Base-by-base conservation (phyloP, 1,284 basidiomycete species). In the Athelia psychrophila region DNA sequence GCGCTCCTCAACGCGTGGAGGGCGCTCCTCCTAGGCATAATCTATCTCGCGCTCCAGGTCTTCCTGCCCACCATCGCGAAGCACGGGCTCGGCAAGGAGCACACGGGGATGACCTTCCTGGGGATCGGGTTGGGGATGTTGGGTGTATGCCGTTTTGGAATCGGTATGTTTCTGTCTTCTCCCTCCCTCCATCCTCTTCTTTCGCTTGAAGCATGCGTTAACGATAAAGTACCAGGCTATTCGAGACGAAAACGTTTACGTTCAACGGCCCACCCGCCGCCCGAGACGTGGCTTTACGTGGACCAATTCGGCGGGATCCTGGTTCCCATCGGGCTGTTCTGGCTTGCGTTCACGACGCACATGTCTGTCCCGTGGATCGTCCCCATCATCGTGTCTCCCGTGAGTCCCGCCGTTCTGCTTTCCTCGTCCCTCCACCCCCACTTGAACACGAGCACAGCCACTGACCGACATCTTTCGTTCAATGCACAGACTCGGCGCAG, bases 311-410 rank as follows among this genome's bases (percentile, higher is more conserved):
- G 90, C 16, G 89, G 76, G 0, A 62, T 91, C 18, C 72, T 91
- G 18, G 80, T 83, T 13, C 86, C 91, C 0, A 51, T 90, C 24
- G 76, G 83, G 73, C 73, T 92, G 1, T 88, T 84, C 65, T 83
- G 84, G 70, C 76, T 92, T 47, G 88, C 88, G 0, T 88, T 88
- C 57, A 89, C 88, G 1, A 84, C 83, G 1, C 88, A 85, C 63
- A 68, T 69, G 5, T 64, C 64, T 16, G 81, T 92, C 0, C 89
- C 83, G 54, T 93, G 90, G 89, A 84, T 85, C 30, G 78, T 75
- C 1, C 85, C 85, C 10, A 83, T 89, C 59, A 70, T 90, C 49
- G 80, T 78, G 2, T 83, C 80, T 83, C 6, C 84, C 83, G 0
- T n/a, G n/a, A n/a, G n/a, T n/a, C n/a, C n/a, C n/a, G n/a, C n/a